Evolutionary conservation across 2,329 filamentous ascomycete species (phyloP).

Genomic region (Rhexocercosporidium sp.): DNA sequence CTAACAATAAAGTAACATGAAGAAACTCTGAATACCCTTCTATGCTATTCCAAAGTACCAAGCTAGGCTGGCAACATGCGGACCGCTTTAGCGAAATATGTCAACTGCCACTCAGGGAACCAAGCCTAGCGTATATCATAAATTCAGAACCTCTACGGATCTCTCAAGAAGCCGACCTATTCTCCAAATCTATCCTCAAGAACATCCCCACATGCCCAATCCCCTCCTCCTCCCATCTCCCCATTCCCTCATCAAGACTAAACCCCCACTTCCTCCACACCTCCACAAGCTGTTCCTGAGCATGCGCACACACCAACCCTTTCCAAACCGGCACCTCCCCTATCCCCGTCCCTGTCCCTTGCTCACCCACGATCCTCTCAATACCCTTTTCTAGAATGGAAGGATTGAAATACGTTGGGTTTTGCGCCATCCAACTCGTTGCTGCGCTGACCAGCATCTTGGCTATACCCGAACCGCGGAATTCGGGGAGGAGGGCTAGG

Average conservation of each 20-base stretch:
- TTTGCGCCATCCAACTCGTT: constrained; percentile 67
- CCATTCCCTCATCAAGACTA: constrained; percentile 71
- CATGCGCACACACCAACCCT: constrained; percentile 80
- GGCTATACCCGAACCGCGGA: constrained; percentile 69
- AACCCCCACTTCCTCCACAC: constrained; percentile 79
- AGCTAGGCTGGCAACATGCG: too few species aligned
- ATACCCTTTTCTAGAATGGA: constrained; percentile 50
- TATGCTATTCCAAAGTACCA: too few species aligned
- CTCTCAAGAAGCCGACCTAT: not conserved
- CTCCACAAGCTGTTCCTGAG: constrained; percentile 68
- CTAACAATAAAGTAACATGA: not conserved
- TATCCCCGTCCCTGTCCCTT: constrained; percentile 44
- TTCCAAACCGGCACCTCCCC: constrained; percentile 66
- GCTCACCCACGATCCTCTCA: constrained; percentile 49
- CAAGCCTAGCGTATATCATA: not conserved
- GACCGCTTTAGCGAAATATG: too few species aligned
- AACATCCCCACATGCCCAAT: constrained; percentile 90
- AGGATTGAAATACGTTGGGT: constrained; percentile 61
- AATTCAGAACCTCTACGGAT: not conserved
- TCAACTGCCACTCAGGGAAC: too few species aligned
- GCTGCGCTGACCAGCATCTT: constrained; percentile 70
- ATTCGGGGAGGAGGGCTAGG: constrained; percentile 71
- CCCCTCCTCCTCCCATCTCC: constrained; percentile 81
- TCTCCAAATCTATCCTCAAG: constrained; percentile 48
- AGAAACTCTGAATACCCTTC: too few species aligned